Base-by-base conservation (phyloP, 257 asterid genomes). In the Nicotiana tomentosiformis region DNA sequence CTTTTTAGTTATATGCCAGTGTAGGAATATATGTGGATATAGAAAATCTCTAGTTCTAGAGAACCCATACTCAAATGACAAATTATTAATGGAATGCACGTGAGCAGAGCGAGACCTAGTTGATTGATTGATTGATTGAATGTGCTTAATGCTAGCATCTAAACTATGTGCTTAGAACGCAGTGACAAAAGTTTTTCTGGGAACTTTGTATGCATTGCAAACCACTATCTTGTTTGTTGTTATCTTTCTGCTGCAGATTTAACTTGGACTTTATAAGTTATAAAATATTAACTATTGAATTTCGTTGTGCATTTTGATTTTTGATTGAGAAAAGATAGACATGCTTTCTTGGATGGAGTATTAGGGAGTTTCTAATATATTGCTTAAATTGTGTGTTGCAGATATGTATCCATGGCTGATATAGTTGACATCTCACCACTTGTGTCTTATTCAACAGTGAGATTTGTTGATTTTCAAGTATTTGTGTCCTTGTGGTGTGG, bases 341-440 rank as follows among this genome's bases (percentile, higher is more conserved):
- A 26, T 49, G 2, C 43, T 49, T 26, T 49, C 0, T 49, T 74
- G 43, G 43, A 74, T 15, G 2, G 26, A 74, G 3, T 26, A 53
- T 16, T 43, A 29, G 4, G 77, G 5, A 12, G n/a, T 65, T 66
- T 5, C n/a, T 80, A 20, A 10, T 84, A 35, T 66, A 65, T 72
- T 67, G 10, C 10, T 32, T 83, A 46, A 23, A 62, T 66, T 82
- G 68, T 76, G 84, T 77, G 61, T 77, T 90, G 87, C 91, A 95
- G 99, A 92, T 96, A 93, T 84, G 77, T 90, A 82, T 93, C 99
- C 79, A 93, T 96, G 94, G 92, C 93, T 2, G 97, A 91, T 79
- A 62, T 96, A 82, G 82, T 94, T 78, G 95, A 96, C 90, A 74
- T 94, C 77, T 93, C 97, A 33, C 77, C 90, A 62, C 84, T 92